Evolutionary conservation across 2,329 filamentous ascomycete genomes (phyloP), one percentile per base, ranked within the genome.

Genomic region (Trichophyton mentagrophytes): DNA sequence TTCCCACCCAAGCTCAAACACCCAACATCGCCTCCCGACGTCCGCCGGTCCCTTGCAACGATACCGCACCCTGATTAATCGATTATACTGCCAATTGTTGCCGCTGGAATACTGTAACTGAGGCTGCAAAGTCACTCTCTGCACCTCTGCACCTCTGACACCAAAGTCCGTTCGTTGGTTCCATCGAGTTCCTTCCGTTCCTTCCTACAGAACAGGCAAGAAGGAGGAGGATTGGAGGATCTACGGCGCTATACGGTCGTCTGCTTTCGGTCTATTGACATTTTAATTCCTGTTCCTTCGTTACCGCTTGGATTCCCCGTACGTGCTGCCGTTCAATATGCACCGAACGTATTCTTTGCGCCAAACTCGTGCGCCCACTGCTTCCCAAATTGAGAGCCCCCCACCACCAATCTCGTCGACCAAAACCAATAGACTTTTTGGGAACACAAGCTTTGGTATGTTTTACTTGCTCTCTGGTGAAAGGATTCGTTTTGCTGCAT

Each of bases 281-380:
- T 8, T 30, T 30, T 13, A 9, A 13, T 3, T 15, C 27, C 7
- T 55, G 8, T 33, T 17, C n/a, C 51, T 13, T 33, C 6, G n/a
- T 5, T 36, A 6, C 51, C 17, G 15, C 7, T 36, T 22, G 20
- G 27, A n/a, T 27, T 36, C 15, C 1, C 6, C 27, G 8, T 33
- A 36, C 15, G 27, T 20, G 42, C n/a, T 27, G 38, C 25, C 22
- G 58, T 63, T 58, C 70, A 71, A 64, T 65, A 99, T 99, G 92
- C 93, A 99, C 84, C 90, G 92, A 76, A 96, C 93, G 67, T 99
- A 97, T 76, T 96, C 90, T 70, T 95, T 96, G 93, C 91, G 93
- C 86, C 88, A 95, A 78, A 87, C 89, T 77, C 87, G 93, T 82
- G 90, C 90, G 76, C 93, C 93, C 57, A 99, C 93, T 67, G 93